Base-by-base conservation (phyloP, 2,329 filamentous ascomycete genomes). In the Aureobasidium leucospermi region DNA sequence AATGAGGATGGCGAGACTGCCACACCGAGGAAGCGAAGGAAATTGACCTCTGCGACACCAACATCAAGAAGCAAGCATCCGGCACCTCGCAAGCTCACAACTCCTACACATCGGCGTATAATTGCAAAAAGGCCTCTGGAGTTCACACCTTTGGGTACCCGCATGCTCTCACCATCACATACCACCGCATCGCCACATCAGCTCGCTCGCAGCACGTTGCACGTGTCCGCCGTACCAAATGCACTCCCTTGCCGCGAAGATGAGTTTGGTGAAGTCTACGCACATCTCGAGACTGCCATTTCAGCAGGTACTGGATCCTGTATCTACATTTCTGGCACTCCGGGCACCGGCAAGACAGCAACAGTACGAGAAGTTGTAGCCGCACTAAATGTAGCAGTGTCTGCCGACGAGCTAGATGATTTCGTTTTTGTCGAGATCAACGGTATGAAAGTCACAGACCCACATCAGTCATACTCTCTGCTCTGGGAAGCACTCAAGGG, bases 341-440 rank as follows among this genome's bases (percentile, higher is more conserved):
- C 95, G 0, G 94, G 95, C 7, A 99, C 94, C 0, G 94, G 94
- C 32, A 99, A 99, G 73, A 99, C 94, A 1, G 94, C 94, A 11
- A 99, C 95, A 0, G 94, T 99, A 9, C 88, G 94, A 49, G 94
- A 99, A 73, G 94, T 97, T 1, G 88, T 99, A 15, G 85, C 88
- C 5, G 88, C 91, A 62, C 81, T 99, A 8, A 93, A 97, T 66
- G 85, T 87, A n/a, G 86, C 90, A 0, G 94, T 97, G 1, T 81
- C 85, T 49, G 85, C 87, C 7, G 94, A 99, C 68, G 93, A 97
- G 73, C 81, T 99, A 43, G 94, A 99, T 68, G 93, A 97, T 71
- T 99, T 99, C 73, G 96, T 96, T 61, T 99, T 99, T 66, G 92
- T 99, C 63, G 94, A 99, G 73, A 97, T 99, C 76, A 99, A 99